These are phyloP conservation scores for Astrothelium subdiscretum DNA, from an alignment of 495 filamentous ascomycete genomes.

Conservation along the genomic window DNA sequence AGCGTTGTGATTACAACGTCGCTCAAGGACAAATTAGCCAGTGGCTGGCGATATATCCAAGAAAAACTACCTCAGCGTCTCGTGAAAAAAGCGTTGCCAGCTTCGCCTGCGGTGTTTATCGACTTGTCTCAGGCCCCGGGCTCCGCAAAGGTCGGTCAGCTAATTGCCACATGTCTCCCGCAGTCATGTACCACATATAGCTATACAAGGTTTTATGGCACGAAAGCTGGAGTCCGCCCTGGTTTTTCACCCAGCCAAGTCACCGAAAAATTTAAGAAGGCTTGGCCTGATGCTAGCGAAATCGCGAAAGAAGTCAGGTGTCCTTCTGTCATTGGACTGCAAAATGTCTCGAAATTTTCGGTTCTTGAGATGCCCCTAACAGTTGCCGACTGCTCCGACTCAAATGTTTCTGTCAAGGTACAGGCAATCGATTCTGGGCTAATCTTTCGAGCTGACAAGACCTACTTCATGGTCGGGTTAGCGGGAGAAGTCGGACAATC, in stretches of 20 bases:
- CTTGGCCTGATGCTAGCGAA: conserved; percentile 36
- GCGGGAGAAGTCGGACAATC: conserved; percentile 32
- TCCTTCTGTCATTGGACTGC: background rate
- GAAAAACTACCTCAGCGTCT: background rate
- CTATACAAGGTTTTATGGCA: background rate
- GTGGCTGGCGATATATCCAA: background rate
- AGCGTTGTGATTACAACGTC: background rate
- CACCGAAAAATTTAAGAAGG: background rate
- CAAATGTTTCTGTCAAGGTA: conserved; percentile 2
- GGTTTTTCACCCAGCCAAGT: background rate
- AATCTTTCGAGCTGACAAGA: conserved; percentile 9
- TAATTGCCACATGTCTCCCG: background rate
- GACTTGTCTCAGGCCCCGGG: background rate
- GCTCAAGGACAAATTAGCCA: background rate
- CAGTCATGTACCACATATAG: background rate
- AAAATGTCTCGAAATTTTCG: background rate
- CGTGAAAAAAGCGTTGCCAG: background rate
- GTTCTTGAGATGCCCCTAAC: conserved; percentile 47
- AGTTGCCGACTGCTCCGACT: conserved; percentile 19
- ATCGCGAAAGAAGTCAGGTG: conserved; percentile 34
- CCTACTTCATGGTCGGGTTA: conserved; percentile 37
- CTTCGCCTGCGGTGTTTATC: background rate
- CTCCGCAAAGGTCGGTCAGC: background rate
- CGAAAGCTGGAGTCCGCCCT: background rate
- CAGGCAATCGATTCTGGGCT: background rate